Evolutionary conservation across 83 land plant genomes (phyloP).

Genomic region (Diphasiastrum complanatum): DNA sequence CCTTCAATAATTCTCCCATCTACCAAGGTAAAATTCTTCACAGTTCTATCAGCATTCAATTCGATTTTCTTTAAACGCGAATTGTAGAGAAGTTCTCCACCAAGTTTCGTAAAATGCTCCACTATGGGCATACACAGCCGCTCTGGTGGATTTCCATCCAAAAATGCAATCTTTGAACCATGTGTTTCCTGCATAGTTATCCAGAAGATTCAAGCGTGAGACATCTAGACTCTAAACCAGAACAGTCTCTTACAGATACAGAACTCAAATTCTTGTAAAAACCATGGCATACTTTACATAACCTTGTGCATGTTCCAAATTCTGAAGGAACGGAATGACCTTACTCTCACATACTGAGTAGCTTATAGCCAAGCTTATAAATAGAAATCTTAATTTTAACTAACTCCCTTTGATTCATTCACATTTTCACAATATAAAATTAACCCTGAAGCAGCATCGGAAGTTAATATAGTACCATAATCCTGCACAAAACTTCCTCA

Average conservation of each 20-base stretch:
- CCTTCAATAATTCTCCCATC: slow-evolving; percentile 70
- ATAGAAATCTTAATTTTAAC: neutral
- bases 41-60: slow-evolving; percentile 73
- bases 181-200: slow-evolving; percentile 80
- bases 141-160: slow-evolving; percentile 98
- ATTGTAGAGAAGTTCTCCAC: slow-evolving; percentile 76
- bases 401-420: no score
- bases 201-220: no score
- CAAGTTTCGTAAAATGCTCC: slow-evolving; percentile 60
- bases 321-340: neutral
- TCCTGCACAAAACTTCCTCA: neutral
- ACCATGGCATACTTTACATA: neutral
- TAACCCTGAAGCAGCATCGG: no score
- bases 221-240: no score
- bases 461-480: no score
- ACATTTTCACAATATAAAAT: no score
- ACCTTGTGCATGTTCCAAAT: neutral
- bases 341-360: no score
- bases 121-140: slow-evolving; percentile 93
- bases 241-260: no score
- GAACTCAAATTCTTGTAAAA: neutral
- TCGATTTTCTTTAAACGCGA: slow-evolving; percentile 79
- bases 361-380: neutral
- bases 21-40: slow-evolving; percentile 63
- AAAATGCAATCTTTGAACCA: slow-evolving; percentile 98